Base-by-base conservation (phyloP, 768 basidiomycete species). In the Boletales sp. region DNA sequence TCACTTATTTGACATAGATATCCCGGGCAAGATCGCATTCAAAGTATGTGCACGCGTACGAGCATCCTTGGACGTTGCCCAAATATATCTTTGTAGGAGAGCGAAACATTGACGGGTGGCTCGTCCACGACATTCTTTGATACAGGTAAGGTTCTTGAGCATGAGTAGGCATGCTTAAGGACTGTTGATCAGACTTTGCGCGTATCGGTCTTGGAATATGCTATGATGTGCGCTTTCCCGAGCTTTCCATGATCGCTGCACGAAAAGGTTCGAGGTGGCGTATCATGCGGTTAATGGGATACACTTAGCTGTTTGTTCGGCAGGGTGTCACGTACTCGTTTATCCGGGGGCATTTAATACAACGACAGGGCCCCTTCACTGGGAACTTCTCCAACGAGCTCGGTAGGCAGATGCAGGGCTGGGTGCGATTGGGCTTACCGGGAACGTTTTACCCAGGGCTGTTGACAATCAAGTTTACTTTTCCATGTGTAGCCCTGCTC, bases 381-480 rank as follows among this genome's bases (percentile, higher is more conserved):
- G 97, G 97, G 90, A 94, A 58, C 74, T 99, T 4, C 76, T 99
- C 18, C 90, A 90, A 62, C 79, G 89, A 43, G 84, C 86, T 48
- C 75, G 93, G 91, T 88, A 62, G n/a, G 45, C 39, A 17, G 34
- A 15, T 8, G 10, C 32, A 14, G 14, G 13, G 34, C 8, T 38
- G 36, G 18, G 17, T 14, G 17, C 43, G 21, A 21, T 19, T n/a
- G 15, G 38, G 38, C 47, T 61, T 36, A 67, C 17, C 8, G 27
- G 40, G 29, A 12, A 10, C 12, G 45, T 10, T 47, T n/a, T 55
- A 18, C 59, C 24, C 12, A 94, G 94, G 50, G 97, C 97, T 7
- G 81, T 94, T 19, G 97, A 99, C 65, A 97, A 98, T 62, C 94
- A 98, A 69, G 81, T 98, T n/a, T 99, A 81, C 71, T 82, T 97